Base-by-base conservation (phyloP, 208 protist species). In the Naegleria lovaniensis region DNA sequence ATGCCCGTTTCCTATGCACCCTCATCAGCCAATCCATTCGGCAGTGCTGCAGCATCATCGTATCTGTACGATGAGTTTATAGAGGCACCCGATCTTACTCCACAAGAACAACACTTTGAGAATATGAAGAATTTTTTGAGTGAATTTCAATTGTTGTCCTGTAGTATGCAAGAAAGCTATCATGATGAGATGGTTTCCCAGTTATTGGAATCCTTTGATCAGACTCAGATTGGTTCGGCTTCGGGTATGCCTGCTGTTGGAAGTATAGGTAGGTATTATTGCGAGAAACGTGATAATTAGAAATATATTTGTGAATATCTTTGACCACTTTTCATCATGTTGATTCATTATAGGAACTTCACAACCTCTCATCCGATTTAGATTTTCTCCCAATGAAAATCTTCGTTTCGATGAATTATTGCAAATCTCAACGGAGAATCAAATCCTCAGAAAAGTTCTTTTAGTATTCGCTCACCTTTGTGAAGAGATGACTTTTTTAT, bases 381-480 rank as follows among this genome's bases (percentile, higher is more conserved):
- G 51, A n/a, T 67, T 67, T 89, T 11, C 25, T 22, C 87, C 87
- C 29, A 25, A 43, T 51, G 55, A 90, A 90, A n/a, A 29, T 40
- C 15, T 51, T 39, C 1, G 15, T 16, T 51, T 94, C 25, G 52
- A 93, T 29, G 94, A 95, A 4, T 92, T 95, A 11, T 79, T 79
- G n/a, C 67, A 79, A 79, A 87, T 93, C 33, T 84, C 89, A 38
- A 95, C 93, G 7, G 91, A 94, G 36, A 94, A 95, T 90, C 91
- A 94, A 86, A 83, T 95, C 4, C 92, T 95, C 11, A 94, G 92
- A 52, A 95, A 95, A 88, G 90, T 95, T 88, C 55, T 85, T 48
- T 52, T 92, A 40, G 55, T 83, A 7, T 86, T 92, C 29, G 29
- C 84, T 90, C 16, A 41, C 1, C 16, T 90, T 25, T 75, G 39